Evolutionary conservation across 441 rosid genomes (phyloP).

Genomic region (Cnidoscolus chayamansa): DNA sequence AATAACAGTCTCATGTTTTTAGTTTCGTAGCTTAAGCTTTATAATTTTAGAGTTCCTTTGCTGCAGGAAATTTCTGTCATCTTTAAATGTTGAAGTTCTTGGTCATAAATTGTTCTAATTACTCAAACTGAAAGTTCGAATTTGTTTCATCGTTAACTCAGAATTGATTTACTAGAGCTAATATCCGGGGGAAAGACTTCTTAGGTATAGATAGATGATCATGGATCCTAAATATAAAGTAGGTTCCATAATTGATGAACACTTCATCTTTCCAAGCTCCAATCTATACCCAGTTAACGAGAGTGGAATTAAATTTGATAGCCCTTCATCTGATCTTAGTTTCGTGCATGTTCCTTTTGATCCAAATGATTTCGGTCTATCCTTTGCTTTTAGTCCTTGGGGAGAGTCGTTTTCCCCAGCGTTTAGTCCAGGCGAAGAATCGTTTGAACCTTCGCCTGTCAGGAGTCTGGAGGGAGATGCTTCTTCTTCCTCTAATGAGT

Average conservation of each 20-base stretch:
- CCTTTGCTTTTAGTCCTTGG: constrained; percentile 21
- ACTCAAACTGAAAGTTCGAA: too few relatives aligned
- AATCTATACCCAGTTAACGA: constrained; percentile 27
- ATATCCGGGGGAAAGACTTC: constrained; percentile 6
- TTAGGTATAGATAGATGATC: constrained; percentile 1
- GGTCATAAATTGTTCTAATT: not conserved
- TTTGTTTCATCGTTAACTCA: not conserved
- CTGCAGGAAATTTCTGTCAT: not conserved
- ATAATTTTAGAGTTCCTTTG: not conserved
- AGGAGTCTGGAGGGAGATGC: constrained; percentile 37
- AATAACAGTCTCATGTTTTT: not conserved
- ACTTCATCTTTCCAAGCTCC: constrained; percentile 20
- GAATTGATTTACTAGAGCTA: not conserved
- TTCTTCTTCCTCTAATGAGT: constrained; percentile 43
- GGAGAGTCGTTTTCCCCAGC: not conserved
- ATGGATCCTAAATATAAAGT: constrained; percentile 38
- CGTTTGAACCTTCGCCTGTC: constrained; percentile 20
- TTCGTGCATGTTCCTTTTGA: constrained; percentile 26
- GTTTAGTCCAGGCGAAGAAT: not conserved
- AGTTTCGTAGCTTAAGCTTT: not conserved
- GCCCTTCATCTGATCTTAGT: constrained; percentile 32
- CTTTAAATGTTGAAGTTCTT: not conserved
- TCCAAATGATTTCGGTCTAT: constrained; percentile 23
- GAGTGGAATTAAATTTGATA: constrained; percentile 28
- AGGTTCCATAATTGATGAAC: constrained; percentile 31